These are phyloP conservation scores for Novymonas esmeraldas DNA, from an alignment of 208 protist species.

Conservation along the genomic window DNA sequence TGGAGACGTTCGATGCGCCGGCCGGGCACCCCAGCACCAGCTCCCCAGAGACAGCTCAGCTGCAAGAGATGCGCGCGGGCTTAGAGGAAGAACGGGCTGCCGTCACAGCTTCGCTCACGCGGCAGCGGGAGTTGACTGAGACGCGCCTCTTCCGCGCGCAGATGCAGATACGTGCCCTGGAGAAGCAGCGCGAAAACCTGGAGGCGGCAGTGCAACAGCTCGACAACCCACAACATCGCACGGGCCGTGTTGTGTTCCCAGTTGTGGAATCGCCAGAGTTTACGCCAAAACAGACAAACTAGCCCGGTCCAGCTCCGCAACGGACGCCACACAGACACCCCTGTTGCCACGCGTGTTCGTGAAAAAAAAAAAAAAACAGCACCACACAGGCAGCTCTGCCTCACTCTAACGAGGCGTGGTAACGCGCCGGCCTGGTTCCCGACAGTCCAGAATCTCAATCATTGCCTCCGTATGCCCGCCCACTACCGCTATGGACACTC, in stretches of 20 bases:
- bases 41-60: not conserved
- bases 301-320: no score
- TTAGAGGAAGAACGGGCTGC: constrained; percentile 3
- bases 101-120: constrained; percentile 12
- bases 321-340: no score
- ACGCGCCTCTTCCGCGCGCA: constrained; percentile 14
- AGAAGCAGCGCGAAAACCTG: constrained; percentile 5
- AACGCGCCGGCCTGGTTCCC: no score
- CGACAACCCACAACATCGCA: not conserved
- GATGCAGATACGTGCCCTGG: constrained; percentile 11
- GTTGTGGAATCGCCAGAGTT: not conserved
- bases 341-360: no score
- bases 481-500: no score
- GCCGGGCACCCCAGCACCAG: not conserved
- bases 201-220: constrained; percentile 3
- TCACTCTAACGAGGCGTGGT: not conserved
- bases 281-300: not conserved
- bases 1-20: constrained; percentile 8
- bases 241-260: not conserved
- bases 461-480: no score
- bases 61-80: constrained; percentile 2
- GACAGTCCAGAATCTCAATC: no score
- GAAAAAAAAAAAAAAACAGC: constrained; percentile 10
- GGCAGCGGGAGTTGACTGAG: constrained; percentile 8
- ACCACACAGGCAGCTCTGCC: not conserved